phyloP scores from a whole-genome alignment of 495 filamentous ascomycete genomes.

The Trichocladium antarcticum region DNA sequence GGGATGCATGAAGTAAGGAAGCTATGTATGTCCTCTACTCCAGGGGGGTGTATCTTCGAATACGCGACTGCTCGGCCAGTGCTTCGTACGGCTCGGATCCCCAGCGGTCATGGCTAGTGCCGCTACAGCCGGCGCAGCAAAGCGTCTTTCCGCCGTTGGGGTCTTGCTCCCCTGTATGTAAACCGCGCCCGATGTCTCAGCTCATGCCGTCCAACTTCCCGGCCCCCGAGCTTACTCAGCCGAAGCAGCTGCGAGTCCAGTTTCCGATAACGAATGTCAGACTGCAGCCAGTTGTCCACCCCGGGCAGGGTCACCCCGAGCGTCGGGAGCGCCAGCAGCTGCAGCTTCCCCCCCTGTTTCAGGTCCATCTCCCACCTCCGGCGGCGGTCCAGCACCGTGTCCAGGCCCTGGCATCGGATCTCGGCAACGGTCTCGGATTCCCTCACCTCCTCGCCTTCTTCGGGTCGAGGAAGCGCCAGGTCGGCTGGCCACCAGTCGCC shows the following conservation, averaged over 20 bases:
- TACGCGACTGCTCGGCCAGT: too few relatives aligned
- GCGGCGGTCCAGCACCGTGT: not conserved
- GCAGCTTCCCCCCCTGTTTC: slow-evolving; percentile 8
- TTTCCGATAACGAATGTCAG: slow-evolving; percentile 40
- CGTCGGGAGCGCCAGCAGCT: slow-evolving; percentile 42
- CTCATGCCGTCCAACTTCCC: not conserved
- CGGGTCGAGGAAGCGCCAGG: not conserved
- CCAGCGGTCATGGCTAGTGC: too few relatives aligned
- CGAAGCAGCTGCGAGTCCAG: slow-evolving; percentile 25
- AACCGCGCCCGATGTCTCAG: not conserved
- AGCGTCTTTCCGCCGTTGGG: not conserved
- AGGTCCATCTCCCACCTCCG: slow-evolving; percentile 3
- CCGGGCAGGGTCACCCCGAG: slow-evolving; percentile 30
- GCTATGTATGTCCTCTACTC: too few relatives aligned
- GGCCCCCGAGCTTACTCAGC: slow-evolving; percentile 4
- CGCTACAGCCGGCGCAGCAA: too few relatives aligned
- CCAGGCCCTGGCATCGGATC: too few relatives aligned
- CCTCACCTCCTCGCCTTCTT: not conserved
- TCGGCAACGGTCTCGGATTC: too few relatives aligned
- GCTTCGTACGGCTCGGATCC: too few relatives aligned
- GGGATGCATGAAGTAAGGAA: too few relatives aligned
- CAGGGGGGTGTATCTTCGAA: too few relatives aligned
- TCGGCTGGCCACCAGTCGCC: slow-evolving; percentile 17
- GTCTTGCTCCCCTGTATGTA: not conserved
- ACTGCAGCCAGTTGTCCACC: slow-evolving; percentile 30